phyloP scores from a whole-genome alignment of 495 filamentous ascomycete species.

The Penicillium paxilli region DNA sequence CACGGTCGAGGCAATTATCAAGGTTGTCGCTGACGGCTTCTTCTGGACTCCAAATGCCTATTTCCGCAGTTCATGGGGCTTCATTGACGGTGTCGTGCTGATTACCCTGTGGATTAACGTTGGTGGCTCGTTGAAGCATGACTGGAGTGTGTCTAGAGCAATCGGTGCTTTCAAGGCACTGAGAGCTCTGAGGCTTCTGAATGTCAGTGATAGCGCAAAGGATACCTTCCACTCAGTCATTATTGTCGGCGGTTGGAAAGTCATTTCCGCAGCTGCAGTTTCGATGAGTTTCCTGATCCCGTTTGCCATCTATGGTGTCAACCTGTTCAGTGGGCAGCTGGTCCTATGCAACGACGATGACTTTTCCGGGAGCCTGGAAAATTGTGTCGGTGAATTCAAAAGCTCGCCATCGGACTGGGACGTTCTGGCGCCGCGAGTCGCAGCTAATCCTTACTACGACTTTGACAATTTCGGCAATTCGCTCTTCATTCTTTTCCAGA shows the following conservation, averaged over 20 bases:
- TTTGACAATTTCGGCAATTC: conserved; percentile 94
- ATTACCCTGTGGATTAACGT: conserved; percentile 97
- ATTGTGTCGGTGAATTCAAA: conserved; percentile 78
- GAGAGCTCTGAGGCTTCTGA: conserved; percentile 87
- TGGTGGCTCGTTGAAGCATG: conserved; percentile 70
- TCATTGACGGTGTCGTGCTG: conserved; percentile 92
- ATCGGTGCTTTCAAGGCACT: conserved; percentile 98
- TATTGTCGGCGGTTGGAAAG: conserved; percentile 88
- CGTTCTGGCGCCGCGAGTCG: conserved; percentile 77
- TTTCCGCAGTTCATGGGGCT: conserved; percentile 93
- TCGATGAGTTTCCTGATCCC: conserved; percentile 93
- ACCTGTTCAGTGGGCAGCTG: conserved; percentile 86
- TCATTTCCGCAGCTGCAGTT: conserved; percentile 83
- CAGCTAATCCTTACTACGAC: conserved; percentile 78
- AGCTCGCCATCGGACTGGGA: conserved; percentile 79
- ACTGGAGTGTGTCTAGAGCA: conserved; percentile 79
- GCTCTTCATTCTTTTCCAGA: conserved; percentile 96
- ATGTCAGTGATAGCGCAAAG: conserved; percentile 93
- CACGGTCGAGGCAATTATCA: conserved; percentile 83
- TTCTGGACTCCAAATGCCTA: conserved; percentile 98
- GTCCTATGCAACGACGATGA: conserved; percentile 73
- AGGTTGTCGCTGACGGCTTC: conserved; percentile 93
- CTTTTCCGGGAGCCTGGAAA: conserved; percentile 54
- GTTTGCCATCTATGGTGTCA: conserved; percentile 93
- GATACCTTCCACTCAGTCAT: conserved; percentile 97